Percentiles rank a stretch among this genome's conserved stretches.
Evolutionary conservation across 495 filamentous ascomycete genomes (phyloP).

Genomic region (Paragyromitra xinjiangensis): DNA sequence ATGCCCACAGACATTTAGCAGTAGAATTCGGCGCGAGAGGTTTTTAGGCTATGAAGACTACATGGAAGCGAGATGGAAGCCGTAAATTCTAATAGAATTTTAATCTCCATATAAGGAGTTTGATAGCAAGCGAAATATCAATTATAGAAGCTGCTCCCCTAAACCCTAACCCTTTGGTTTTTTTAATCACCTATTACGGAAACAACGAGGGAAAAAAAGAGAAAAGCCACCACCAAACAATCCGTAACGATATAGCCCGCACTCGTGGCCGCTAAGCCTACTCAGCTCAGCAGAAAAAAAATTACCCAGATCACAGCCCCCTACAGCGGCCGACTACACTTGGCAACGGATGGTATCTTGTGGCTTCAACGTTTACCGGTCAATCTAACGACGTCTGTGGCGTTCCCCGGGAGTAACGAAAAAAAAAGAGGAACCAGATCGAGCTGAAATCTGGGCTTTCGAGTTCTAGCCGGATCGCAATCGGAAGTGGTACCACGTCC

Average conservation of each 20-base stretch:
- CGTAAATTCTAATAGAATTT: neutral
- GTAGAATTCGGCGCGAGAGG: neutral
- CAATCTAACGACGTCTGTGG: slow-evolving; percentile 42
- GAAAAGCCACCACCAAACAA: neutral
- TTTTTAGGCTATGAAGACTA: neutral
- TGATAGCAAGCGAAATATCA: neutral
- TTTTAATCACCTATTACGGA: neutral
- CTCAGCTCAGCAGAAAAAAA: slow-evolving; percentile 15
- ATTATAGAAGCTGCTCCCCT: neutral
- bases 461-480: slow-evolving; percentile 17
- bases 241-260: neutral
- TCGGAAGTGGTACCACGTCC: slow-evolving; percentile 28
- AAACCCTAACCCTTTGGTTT: neutral
- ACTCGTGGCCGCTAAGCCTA: slow-evolving; percentile 7
- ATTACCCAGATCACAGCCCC: slow-evolving; percentile 16
- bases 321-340: slow-evolving; percentile 1
- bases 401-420: slow-evolving; percentile 5
- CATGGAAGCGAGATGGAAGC: neutral
- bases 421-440: slow-evolving; percentile 1
- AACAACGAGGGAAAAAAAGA: neutral
- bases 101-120: neutral
- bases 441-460: slow-evolving; percentile 40
- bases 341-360: slow-evolving; percentile 30
- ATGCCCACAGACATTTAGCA: neutral
- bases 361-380: slow-evolving; percentile 23